Evolutionary conservation across 768 basidiomycete genomes (phyloP).

Genomic region (Tephrocybe rancida): DNA sequence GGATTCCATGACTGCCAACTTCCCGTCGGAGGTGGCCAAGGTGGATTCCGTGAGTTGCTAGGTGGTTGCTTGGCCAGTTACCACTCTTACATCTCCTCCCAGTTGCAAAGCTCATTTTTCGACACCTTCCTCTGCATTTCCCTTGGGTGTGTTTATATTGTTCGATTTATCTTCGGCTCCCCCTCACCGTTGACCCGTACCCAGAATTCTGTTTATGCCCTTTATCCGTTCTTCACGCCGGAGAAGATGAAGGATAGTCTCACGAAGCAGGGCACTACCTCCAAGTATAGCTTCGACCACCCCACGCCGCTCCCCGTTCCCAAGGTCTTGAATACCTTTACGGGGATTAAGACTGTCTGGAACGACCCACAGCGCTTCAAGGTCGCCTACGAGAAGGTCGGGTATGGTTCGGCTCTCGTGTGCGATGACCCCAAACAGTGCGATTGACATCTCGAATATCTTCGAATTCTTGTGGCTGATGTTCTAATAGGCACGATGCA

Average conservation of each 20-base stretch:
- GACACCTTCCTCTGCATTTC: constrained; percentile 19
- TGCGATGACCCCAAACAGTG: constrained; percentile 32
- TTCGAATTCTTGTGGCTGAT: neutral
- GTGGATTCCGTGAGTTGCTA: constrained; percentile 12
- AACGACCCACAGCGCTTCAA: constrained; percentile 37
- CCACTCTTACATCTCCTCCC: neutral
- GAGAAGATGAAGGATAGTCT: constrained; percentile 32
- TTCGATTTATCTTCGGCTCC: neutral
- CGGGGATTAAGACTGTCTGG: constrained; percentile 34
- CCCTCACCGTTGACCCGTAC: neutral
- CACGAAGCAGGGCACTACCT: constrained; percentile 36
- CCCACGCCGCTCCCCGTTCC: constrained; percentile 30
- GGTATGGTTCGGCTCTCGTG: constrained; percentile 41
- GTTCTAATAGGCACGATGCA: constrained; percentile 26
- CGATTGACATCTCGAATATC: constrained; percentile 24
- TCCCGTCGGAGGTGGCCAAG: constrained; percentile 27
- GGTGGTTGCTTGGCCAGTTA: neutral
- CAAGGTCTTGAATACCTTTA: constrained; percentile 33
- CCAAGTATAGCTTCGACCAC: constrained; percentile 41
- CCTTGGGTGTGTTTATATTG: constrained; percentile 5
- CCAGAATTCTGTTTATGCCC: constrained; percentile 15
- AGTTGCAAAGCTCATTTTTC: constrained; percentile 20
- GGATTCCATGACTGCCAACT: constrained; percentile 52
- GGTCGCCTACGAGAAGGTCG: constrained; percentile 36
- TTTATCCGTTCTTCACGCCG: constrained; percentile 47